Percentiles rank a stretch among this genome's conserved stretches.
These are phyloP conservation scores for Lentinus tigrinus DNA, from an alignment of 768 basidiomycete species.

Conservation along the genomic window DNA sequence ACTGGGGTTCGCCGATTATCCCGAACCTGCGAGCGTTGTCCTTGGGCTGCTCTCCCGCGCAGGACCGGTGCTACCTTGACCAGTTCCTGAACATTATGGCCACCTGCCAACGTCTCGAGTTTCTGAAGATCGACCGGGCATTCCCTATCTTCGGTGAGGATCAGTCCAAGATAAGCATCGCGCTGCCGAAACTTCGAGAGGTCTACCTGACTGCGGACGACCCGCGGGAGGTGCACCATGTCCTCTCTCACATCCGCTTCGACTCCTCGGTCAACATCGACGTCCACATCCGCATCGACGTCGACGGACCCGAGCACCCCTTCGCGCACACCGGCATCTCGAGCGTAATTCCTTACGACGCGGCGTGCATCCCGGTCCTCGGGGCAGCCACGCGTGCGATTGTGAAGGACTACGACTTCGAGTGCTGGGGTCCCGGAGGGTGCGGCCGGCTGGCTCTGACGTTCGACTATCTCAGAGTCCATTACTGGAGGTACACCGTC, in stretches of 20 bases:
- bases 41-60: neutral
- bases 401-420: neutral
- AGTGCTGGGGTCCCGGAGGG: neutral
- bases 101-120: neutral
- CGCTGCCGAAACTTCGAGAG: neutral
- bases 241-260: neutral
- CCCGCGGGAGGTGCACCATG: neutral
- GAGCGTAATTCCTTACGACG: neutral
- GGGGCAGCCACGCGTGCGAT: neutral
- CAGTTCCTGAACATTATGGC: neutral
- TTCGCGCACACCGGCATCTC: neutral
- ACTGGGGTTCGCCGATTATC: neutral
- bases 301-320: neutral
- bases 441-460: neutral
- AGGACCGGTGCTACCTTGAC: neutral
- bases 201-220: neutral
- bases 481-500: neutral
- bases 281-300: neutral
- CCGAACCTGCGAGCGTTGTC: neutral
- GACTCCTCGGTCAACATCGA: neutral
- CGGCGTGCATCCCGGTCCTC: neutral
- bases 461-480: neutral
- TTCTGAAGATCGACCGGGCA: neutral
- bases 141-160: neutral
- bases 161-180: neutral